phyloP scores from a whole-genome alignment of 495 filamentous ascomycete species.

The Hyaloscypha finlandica region DNA sequence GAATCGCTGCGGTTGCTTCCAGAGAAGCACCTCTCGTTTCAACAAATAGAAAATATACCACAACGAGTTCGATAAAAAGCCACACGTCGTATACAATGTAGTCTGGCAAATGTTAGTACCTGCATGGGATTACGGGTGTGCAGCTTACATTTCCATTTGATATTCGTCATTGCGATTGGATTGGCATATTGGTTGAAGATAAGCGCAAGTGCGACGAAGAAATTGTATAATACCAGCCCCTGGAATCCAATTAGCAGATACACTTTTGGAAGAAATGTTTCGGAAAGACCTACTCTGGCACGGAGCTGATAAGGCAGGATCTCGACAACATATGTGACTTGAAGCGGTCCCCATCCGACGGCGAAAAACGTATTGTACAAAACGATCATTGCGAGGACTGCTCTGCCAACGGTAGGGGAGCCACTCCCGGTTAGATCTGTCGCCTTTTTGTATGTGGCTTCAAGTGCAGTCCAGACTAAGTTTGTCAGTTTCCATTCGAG shows the following conservation, averaged over 20 bases:
- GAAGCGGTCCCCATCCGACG: constrained; percentile 63
- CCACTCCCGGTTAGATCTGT: constrained; percentile 43
- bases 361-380: constrained; percentile 56
- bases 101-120: constrained; percentile 13
- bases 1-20: constrained; percentile 37
- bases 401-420: constrained; percentile 44
- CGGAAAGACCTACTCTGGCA: constrained; percentile 51
- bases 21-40: constrained; percentile 36
- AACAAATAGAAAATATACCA: constrained; percentile 39
- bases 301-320: constrained; percentile 73
- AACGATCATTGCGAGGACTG: constrained; percentile 60
- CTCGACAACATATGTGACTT: constrained; percentile 68
- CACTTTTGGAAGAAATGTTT: constrained; percentile 23
- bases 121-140: background rate
- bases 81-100: constrained; percentile 37
- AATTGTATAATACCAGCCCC: constrained; percentile 54
- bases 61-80: constrained; percentile 36
- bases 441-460: constrained; percentile 39
- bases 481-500: background rate
- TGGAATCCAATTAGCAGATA: constrained; percentile 24
- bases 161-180: constrained; percentile 57
- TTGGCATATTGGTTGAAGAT: constrained; percentile 61
- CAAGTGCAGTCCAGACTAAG: constrained; percentile 24
- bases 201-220: constrained; percentile 51
- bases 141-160: constrained; percentile 35